Conservation (phyloP, 2,329 filamentous ascomycete species). For the Trichoderma breve region DNA sequence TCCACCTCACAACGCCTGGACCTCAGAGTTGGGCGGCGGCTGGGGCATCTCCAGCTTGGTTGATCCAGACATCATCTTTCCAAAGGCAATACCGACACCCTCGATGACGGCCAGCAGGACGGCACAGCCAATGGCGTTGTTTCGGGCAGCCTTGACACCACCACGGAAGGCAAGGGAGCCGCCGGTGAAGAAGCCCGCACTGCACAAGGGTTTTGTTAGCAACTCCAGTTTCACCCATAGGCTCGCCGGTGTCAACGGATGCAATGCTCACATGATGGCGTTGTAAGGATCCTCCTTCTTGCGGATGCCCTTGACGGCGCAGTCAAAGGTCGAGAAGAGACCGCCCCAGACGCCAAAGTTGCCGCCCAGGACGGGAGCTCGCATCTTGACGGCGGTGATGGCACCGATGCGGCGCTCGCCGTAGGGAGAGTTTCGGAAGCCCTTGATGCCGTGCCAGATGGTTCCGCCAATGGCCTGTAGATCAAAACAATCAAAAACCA, state of each 20-base stretch:
- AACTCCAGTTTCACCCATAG: background rate
- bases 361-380: constrained; percentile 90
- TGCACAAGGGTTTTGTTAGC: background rate
- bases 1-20: constrained; percentile 28
- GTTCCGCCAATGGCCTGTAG: constrained; percentile 69
- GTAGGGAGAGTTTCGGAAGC: constrained; percentile 83
- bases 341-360: constrained; percentile 99
- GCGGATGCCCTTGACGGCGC: constrained; percentile 87
- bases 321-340: constrained; percentile 93
- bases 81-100: constrained; percentile 93
- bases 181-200: constrained; percentile 91
- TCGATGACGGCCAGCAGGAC: constrained; percentile 94
- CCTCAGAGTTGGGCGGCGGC: constrained; percentile 33
- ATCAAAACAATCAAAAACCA: background rate
- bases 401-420: constrained; percentile 95
- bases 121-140: constrained; percentile 94
- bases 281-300: constrained; percentile 99
- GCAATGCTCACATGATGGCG: constrained; percentile 65
- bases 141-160: constrained; percentile 86
- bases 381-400: constrained; percentile 94
- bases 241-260: background rate
- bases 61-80: constrained; percentile 87
- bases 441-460: constrained; percentile 97
- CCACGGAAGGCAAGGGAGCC: constrained; percentile 89
- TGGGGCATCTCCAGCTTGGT: constrained; percentile 68